Evolutionary conservation across 176 grass and related monocot species (phyloP).

Genomic region (Echinochloa phyllopogon): DNA sequence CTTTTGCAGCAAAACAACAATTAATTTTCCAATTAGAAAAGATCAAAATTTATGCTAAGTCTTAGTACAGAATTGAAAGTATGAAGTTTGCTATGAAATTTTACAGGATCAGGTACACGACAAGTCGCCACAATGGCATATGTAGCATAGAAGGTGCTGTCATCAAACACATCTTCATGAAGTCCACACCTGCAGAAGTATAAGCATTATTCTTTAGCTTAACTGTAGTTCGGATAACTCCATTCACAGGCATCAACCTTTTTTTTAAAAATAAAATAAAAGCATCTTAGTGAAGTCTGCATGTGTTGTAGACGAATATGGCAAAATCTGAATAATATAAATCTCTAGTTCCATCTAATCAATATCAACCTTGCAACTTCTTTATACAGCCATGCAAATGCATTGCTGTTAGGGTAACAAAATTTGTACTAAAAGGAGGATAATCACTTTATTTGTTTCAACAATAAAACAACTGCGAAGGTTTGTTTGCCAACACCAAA

Average conservation of each 20-base stretch:
- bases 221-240: not conserved
- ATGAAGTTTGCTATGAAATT: not conserved
- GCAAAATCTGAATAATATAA: not conserved
- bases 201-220: constrained; percentile 4
- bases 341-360: not conserved
- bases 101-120: constrained; percentile 73
- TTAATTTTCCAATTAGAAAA: constrained; percentile 4
- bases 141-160: constrained; percentile 62
- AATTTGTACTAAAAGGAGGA: not conserved
- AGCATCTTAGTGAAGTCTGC: not conserved
- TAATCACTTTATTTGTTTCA: not conserved
- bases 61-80: not conserved
- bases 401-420: not conserved
- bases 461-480: constrained; percentile 10
- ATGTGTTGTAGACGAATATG: not conserved
- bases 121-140: constrained; percentile 86
- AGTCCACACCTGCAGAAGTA: constrained; percentile 71
- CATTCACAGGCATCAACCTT: too few relatives aligned
- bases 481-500: not conserved
- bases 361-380: constrained; percentile 32
- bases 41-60: constrained; percentile 17
- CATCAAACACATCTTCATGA: constrained; percentile 82
- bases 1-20: constrained; percentile 49
- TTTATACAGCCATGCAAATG: constrained; percentile 19
- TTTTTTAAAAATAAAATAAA: too few relatives aligned